Percentiles rank a stretch among this genome's conserved stretches.
Evolutionary conservation across 257 asterid species (phyloP).

Genomic region (Solanum sparsipilum): DNA sequence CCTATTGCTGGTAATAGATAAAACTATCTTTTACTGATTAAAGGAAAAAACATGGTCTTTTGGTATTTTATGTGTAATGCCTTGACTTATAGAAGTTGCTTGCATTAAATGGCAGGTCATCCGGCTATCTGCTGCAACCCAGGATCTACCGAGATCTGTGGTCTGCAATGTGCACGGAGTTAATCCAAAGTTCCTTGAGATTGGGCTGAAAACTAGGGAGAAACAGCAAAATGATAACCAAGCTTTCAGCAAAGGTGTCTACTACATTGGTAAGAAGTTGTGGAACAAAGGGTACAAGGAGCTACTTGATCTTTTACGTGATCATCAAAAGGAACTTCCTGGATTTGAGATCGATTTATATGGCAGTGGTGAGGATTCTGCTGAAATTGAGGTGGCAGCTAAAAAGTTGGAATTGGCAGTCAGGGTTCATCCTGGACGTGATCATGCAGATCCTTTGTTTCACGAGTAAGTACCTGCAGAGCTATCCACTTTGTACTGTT

Average conservation of each 20-base stretch:
- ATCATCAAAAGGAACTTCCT: conserved; percentile 64
- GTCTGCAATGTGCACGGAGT: conserved; percentile 97
- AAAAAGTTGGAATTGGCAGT: conserved; percentile 51
- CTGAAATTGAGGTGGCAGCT: conserved; percentile 61
- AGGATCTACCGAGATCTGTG: conserved; percentile 88
- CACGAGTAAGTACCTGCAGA: conserved; percentile 60
- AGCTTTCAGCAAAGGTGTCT: conserved; percentile 75
- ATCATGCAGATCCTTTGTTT: conserved; percentile 85
- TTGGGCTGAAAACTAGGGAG: conserved; percentile 64
- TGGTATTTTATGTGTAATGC: neutral
- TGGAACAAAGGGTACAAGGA: conserved; percentile 98
- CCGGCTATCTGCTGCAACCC: conserved; percentile 96
- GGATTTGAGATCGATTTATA: conserved; percentile 77
- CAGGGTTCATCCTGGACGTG: conserved; percentile 83
- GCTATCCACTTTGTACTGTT: neutral
- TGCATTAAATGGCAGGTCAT: conserved; percentile 54
- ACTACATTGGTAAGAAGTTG: conserved; percentile 91
- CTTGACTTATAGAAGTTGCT: neutral
- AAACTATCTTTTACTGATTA: neutral
- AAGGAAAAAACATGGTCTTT: neutral
- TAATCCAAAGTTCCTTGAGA: conserved; percentile 82
- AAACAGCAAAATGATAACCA: conserved; percentile 37
- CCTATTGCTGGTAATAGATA: neutral
- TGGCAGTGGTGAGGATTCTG: conserved; percentile 94
- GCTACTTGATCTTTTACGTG: conserved; percentile 62